phyloP scores from a whole-genome alignment of 257 asterid species.

The Solanum rostratum region DNA sequence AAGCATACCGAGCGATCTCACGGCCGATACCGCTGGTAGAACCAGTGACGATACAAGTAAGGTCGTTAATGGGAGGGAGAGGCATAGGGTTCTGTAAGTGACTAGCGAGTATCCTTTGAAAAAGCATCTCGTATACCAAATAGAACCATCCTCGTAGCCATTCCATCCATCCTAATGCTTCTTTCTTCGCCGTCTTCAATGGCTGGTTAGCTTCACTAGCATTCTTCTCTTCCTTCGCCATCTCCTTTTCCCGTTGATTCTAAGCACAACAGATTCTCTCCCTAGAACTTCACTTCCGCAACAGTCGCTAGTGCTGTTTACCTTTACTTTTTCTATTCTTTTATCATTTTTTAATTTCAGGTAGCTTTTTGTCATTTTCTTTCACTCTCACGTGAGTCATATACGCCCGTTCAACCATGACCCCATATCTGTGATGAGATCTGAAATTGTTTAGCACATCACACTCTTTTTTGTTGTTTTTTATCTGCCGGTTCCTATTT shows the following conservation, averaged over 20 bases:
- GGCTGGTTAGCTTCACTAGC: constrained; percentile 8
- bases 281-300: neutral
- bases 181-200: constrained; percentile 28
- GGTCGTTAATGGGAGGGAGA: constrained; percentile 66
- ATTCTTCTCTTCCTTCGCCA: constrained; percentile 18
- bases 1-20: constrained; percentile 60
- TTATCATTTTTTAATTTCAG: too few species aligned
- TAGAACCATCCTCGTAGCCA: constrained; percentile 81
- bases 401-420: neutral
- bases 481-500: too few species aligned
- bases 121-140: constrained; percentile 62
- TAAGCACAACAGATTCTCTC: constrained; percentile 6
- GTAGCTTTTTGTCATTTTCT: neutral
- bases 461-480: too few species aligned
- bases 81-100: constrained; percentile 81
- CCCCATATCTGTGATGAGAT: neutral
- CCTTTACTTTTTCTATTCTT: neutral
- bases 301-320: neutral
- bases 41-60: constrained; percentile 83
- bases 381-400: neutral
- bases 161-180: constrained; percentile 77
- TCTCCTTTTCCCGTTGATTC: constrained; percentile 15
- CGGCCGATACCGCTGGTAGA: constrained; percentile 96
- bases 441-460: neutral
- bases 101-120: constrained; percentile 92